A percentile compares a stretch with the other conserved stretches of the same genome.
Conservation (phyloP, 2,329 filamentous ascomycete species). For the Eurotiales sp. region DNA sequence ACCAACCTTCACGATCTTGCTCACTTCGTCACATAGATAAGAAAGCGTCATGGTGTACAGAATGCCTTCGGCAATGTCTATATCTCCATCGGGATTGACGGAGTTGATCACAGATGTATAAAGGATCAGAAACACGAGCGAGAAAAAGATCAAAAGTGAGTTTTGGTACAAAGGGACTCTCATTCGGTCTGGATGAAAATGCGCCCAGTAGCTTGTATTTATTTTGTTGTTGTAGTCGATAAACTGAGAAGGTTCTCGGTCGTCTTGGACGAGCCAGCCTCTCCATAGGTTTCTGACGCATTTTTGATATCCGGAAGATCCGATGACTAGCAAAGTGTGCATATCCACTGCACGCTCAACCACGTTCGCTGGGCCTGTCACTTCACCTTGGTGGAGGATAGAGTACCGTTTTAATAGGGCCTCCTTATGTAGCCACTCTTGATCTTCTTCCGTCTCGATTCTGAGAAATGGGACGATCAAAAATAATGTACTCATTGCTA, state of each 20-base stretch:
- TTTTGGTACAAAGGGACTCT: slow-evolving; percentile 91
- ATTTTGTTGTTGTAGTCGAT: slow-evolving; percentile 81
- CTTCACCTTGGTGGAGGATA: slow-evolving; percentile 66
- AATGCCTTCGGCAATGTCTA: slow-evolving; percentile 78
- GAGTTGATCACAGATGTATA: slow-evolving; percentile 94
- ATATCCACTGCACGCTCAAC: slow-evolving; percentile 92
- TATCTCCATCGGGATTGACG: slow-evolving; percentile 76
- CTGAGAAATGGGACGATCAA: slow-evolving; percentile 37
- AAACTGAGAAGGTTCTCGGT: slow-evolving; percentile 84
- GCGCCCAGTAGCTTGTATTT: slow-evolving; percentile 70
- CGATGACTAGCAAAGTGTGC: slow-evolving; percentile 83
- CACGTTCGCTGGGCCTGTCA: slow-evolving; percentile 76
- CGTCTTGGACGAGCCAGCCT: slow-evolving; percentile 95
- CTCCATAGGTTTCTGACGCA: slow-evolving; percentile 91
- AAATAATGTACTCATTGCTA: background rate
- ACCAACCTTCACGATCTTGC: slow-evolving; percentile 93
- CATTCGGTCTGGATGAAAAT: slow-evolving; percentile 94
- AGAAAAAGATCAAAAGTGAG: slow-evolving; percentile 77
- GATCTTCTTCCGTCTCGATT: slow-evolving; percentile 81
- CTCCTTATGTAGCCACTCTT: slow-evolving; percentile 71
- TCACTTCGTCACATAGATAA: slow-evolving; percentile 80
- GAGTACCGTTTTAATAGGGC: slow-evolving; percentile 87
- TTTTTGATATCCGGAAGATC: slow-evolving; percentile 91
- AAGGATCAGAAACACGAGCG: slow-evolving; percentile 74
- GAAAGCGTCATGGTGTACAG: slow-evolving; percentile 89